Percentiles rank a stretch among this genome's conserved stretches.
Evolutionary conservation across 495 filamentous ascomycete genomes (phyloP).

Genomic region (Rostrohypoxylon terebratum): DNA sequence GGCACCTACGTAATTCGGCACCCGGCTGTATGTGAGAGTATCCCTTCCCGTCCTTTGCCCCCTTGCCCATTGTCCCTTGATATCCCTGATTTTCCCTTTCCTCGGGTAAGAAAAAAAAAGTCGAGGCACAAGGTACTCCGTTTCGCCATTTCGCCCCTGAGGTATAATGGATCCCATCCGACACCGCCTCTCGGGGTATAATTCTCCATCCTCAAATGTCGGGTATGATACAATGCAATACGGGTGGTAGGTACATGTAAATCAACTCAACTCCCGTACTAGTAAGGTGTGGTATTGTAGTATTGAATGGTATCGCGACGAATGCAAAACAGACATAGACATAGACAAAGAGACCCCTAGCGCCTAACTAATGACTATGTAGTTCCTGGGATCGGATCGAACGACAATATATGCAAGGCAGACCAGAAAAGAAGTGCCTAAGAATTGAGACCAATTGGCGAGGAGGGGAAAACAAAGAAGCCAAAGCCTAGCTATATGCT

Average conservation of each 20-base stretch:
- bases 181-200: not conserved
- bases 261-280: not conserved
- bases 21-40: not conserved
- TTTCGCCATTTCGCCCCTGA: not conserved
- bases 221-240: not conserved
- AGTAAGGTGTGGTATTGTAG: not conserved
- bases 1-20: not conserved
- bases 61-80: not conserved
- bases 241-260: not conserved
- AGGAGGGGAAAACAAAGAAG: not conserved
- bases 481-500: not conserved
- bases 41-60: not conserved
- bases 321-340: not conserved
- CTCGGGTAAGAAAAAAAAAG: not conserved
- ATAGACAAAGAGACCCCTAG: conserved; percentile 1
- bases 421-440: not conserved
- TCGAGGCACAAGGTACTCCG: not conserved
- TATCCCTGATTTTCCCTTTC: not conserved
- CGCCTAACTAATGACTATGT: conserved; percentile 1
- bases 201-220: not conserved
- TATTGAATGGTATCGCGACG: not conserved
- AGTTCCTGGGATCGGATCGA: not conserved
- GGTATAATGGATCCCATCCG: not conserved
- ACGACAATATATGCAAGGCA: not conserved
- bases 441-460: not conserved